These are phyloP conservation scores for Aspergillus avenaceus DNA, from an alignment of 495 filamentous ascomycete genomes.

Conservation along the genomic window DNA sequence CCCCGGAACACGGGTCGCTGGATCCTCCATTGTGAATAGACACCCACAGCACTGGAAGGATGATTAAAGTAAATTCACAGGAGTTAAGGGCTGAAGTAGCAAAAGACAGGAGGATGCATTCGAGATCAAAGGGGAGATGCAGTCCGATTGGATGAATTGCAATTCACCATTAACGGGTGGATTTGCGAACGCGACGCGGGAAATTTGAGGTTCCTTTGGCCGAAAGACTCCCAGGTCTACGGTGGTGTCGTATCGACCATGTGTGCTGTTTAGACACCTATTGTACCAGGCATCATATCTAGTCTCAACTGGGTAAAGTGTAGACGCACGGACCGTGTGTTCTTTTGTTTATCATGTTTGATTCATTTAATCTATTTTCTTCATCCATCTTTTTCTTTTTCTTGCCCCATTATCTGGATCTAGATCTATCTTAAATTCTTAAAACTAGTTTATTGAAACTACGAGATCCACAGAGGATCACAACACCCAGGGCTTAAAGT, in stretches of 20 bases:
- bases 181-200: slow-evolving; percentile 37
- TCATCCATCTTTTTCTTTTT: background rate
- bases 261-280: slow-evolving; percentile 21
- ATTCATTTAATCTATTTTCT: background rate
- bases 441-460: too few relatives aligned
- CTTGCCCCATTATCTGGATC: background rate
- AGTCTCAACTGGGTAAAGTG: too few relatives aligned
- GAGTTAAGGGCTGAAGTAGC: background rate
- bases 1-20: slow-evolving; percentile 57
- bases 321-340: too few relatives aligned
- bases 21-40: slow-evolving; percentile 55
- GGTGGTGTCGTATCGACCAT: slow-evolving; percentile 12
- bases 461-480: too few relatives aligned
- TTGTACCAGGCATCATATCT: slow-evolving; percentile 1
- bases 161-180: slow-evolving; percentile 17
- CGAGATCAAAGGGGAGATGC: slow-evolving; percentile 7
- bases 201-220: slow-evolving; percentile 25
- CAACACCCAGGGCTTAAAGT: too few relatives aligned
- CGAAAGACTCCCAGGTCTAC: slow-evolving; percentile 3
- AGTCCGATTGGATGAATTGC: slow-evolving; percentile 12
- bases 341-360: background rate
- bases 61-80: slow-evolving; percentile 15
- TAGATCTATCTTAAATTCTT: too few relatives aligned
- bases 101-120: slow-evolving; percentile 9
- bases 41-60: slow-evolving; percentile 5